Evolutionary conservation across 768 basidiomycete genomes (phyloP), one percentile per base, ranked within the genome.

Genomic region (Suillus lakei): DNA sequence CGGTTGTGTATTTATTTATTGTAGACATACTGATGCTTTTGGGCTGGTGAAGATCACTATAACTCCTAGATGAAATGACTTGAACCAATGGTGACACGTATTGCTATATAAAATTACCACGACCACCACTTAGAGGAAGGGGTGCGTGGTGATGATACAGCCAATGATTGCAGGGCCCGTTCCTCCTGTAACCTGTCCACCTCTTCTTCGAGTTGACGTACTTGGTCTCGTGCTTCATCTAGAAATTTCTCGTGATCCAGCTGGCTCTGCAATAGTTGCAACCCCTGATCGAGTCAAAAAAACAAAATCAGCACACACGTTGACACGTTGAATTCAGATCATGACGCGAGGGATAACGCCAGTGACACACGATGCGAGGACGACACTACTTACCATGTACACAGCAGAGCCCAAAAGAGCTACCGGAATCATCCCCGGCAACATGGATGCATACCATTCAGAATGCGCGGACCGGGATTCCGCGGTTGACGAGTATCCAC

Each of bases 361-460:
- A 63, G 36, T 62, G 56, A 54, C n/a, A 39, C 55, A 62, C 65
- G 64, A 36, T 32, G 43, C 46, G 23, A 46, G 50, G 10, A 51
- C 30, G 32, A 39, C 36, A 59, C 67, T 23, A 71, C 84, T 64
- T 72, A 91, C 92, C 70, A 92, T 80, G 78, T 92, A 94, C 63
- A 94, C 84, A 10, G 88, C 90, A 60, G 91, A 92, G 21, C 92
- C 93, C 15, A 95, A 81, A 60, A 95, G 79, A 60, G 88, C 87
- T 61, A 95, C 80, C 10, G 92, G 93, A 58, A 93, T 78, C 91
- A 93, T 93, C 38, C 86, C 86, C 32, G 93, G 93, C 44, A 90
- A 77, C 58, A 89, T 82, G 61, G 87, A 83, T 51, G 86, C 80
- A 75, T 95, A 95, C 83, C 90, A 88, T 68, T 82, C 79, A 7